Percentiles rank a stretch among this genome's conserved stretches.
phyloP scores from a whole-genome alignment of 2,329 filamentous ascomycete genomes.

The Rosellinia necatrix region DNA sequence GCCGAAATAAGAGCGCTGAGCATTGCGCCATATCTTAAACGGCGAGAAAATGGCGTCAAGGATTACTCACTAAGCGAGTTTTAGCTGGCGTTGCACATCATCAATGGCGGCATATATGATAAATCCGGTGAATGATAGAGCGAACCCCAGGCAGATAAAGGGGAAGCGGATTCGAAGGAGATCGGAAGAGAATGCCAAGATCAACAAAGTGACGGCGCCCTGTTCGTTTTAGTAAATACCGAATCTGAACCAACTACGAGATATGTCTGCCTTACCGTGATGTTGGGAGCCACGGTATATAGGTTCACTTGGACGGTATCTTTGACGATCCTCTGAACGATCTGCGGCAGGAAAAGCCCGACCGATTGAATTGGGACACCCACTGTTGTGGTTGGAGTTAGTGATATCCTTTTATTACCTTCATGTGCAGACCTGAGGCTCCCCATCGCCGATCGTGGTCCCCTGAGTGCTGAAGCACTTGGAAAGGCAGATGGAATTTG shows the following conservation, averaged over 20 bases:
- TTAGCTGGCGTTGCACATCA: conserved; percentile 62
- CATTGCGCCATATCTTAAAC: not conserved
- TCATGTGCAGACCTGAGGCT: not conserved
- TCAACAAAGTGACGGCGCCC: conserved; percentile 72
- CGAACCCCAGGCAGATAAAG: conserved; percentile 74
- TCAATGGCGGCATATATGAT: conserved; percentile 76
- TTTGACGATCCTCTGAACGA: conserved; percentile 55
- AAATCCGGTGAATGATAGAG: conserved; percentile 77
- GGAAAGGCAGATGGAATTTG: not conserved
- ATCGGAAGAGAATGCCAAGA: conserved; percentile 75
- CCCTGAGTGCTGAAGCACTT: not conserved
- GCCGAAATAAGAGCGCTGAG: not conserved
- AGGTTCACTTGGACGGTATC: conserved; percentile 69
- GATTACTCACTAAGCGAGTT: conserved; percentile 61
- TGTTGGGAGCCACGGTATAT: conserved; percentile 80
- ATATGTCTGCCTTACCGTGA: conserved; percentile 48
- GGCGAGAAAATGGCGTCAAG: not conserved
- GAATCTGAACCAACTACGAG: not conserved
- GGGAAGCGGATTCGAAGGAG: conserved; percentile 69
- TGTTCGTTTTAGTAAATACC: conserved; percentile 21
- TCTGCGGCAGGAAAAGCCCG: conserved; percentile 59
- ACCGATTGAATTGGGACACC: conserved; percentile 63
- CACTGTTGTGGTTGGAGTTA: conserved; percentile 35
- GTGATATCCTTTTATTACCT: not conserved
- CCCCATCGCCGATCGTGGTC: no score